Base-by-base conservation (phyloP, 1,284 basidiomycete genomes). In the Gymnopus androsaceus region DNA sequence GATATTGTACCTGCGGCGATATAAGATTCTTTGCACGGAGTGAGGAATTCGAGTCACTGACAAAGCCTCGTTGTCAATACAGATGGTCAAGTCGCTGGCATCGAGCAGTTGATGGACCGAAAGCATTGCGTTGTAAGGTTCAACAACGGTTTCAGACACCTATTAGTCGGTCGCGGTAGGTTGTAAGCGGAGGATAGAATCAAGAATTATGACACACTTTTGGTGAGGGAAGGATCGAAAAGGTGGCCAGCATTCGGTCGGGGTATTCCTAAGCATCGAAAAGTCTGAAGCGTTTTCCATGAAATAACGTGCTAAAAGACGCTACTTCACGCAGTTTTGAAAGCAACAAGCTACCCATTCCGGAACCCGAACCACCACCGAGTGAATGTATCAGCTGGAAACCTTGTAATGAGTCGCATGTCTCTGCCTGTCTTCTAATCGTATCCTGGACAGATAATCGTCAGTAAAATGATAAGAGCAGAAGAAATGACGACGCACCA, bases 81-180 rank as follows among this genome's bases (percentile, higher is more conserved):
- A 93, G 64, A 96, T 85, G 3, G 92, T 92, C 59, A 96, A 76
- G 73, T 98, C 95, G 55, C 90, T 87, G 72, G 92, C 92, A 64
- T 98, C 95, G 14, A 96, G 83, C 19, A 98, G 83, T 74, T 96
- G 95, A 72, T 98, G 91, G 48, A 94, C 77, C 1, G 95, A 94
- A 12, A 98, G 82, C 49, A 94, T 80, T 2, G 94, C 87, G 69
- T 98, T 98, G 74, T 98, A 97, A 0, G 91, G 91, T 85, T 98
- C 95, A 34, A 98, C 94, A 54, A 98, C 88, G 1, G 95, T 98
- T 72, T 98, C 95, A 1, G 94, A 96, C 5, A 97, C 93, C 82
- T 88, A 62, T 37, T 15, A 15, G 31, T 27, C n/a, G 38, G 15
- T 14, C 6, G 4, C 3, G 21, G 19, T 4, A 28, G 11, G n/a